Evolutionary conservation across 371 early-diverging fungal genomes (phyloP).

Genomic region (Circinella minor): DNA sequence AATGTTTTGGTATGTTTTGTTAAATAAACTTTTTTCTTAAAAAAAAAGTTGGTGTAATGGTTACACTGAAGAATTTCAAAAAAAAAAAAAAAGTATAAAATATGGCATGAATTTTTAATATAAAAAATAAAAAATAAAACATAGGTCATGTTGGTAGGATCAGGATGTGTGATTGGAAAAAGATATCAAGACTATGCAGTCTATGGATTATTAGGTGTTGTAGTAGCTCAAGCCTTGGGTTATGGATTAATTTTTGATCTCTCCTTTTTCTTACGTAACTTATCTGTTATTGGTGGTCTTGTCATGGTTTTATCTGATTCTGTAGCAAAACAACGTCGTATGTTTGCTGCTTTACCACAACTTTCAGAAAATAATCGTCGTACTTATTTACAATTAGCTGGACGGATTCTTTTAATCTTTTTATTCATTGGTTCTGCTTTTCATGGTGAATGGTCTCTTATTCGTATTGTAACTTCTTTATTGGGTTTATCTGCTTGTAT

Average conservation of each 20-base stretch:
- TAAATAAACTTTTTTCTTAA: too few species aligned
- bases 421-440: slow-evolving; percentile 89
- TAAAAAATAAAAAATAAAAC: not conserved
- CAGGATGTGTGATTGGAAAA: slow-evolving; percentile 77
- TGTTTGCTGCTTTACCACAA: slow-evolving; percentile 90
- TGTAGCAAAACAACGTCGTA: slow-evolving; percentile 63
- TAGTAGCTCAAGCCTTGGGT: slow-evolving; percentile 87
- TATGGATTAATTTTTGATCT: slow-evolving; percentile 93
- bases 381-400: slow-evolving; percentile 89
- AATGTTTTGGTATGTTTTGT: slow-evolving; percentile 73
- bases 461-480: slow-evolving; percentile 72
- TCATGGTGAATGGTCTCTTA: slow-evolving; percentile 79
- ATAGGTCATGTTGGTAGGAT: slow-evolving; percentile 80
- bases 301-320: slow-evolving; percentile 90
- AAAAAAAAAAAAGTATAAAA: not conserved
- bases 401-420: slow-evolving; percentile 90
- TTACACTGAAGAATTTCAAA: not conserved
- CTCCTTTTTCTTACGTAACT: slow-evolving; percentile 88
- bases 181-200: slow-evolving; percentile 83
- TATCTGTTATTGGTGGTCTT: slow-evolving; percentile 94
- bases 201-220: slow-evolving; percentile 78
- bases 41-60: not conserved
- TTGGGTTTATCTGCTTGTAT: slow-evolving; percentile 86
- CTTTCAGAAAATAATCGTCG: slow-evolving; percentile 81
- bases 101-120: not conserved